Evolutionary conservation across 345 rosid species (phyloP).

Genomic region (Citrus cavaleriei): DNA sequence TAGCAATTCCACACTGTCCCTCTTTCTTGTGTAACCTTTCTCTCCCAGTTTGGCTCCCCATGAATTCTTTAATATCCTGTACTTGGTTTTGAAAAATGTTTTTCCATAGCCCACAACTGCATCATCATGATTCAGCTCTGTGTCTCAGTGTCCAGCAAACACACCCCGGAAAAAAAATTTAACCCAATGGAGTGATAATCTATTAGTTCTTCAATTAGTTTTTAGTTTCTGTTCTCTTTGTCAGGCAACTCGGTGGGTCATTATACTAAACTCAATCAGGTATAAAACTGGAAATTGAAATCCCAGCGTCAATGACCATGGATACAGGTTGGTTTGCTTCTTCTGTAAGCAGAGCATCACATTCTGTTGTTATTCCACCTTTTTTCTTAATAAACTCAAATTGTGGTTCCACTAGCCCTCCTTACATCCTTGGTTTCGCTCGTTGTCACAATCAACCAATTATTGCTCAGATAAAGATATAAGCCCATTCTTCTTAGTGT

Average conservation of each 20-base stretch:
- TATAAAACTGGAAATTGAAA: conserved; percentile 75
- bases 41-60: conserved; percentile 79
- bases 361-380: conserved; percentile 59
- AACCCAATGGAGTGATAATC: not conserved
- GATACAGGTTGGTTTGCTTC: conserved; percentile 63
- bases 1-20: conserved; percentile 66
- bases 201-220: too few species aligned
- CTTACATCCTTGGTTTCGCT: conserved; percentile 66
- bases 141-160: conserved; percentile 52
- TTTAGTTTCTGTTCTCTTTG: too few species aligned
- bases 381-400: conserved; percentile 53
- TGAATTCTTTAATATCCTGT: conserved; percentile 69
- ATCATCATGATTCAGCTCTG: conserved; percentile 66
- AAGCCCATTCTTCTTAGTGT: conserved; percentile 48
- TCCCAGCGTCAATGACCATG: conserved; percentile 68
- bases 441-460: conserved; percentile 59
- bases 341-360: conserved; percentile 61
- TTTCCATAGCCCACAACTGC: conserved; percentile 67
- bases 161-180: conserved; percentile 42
- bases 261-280: conserved; percentile 37
- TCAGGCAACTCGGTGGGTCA: too few species aligned
- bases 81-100: conserved; percentile 65
- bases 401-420: conserved; percentile 67
- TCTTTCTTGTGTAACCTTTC: conserved; percentile 54
- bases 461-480: conserved; percentile 69